Evolutionary conservation across 2,329 filamentous ascomycete genomes (phyloP).

Genomic region (Aspergillus japonicus): DNA sequence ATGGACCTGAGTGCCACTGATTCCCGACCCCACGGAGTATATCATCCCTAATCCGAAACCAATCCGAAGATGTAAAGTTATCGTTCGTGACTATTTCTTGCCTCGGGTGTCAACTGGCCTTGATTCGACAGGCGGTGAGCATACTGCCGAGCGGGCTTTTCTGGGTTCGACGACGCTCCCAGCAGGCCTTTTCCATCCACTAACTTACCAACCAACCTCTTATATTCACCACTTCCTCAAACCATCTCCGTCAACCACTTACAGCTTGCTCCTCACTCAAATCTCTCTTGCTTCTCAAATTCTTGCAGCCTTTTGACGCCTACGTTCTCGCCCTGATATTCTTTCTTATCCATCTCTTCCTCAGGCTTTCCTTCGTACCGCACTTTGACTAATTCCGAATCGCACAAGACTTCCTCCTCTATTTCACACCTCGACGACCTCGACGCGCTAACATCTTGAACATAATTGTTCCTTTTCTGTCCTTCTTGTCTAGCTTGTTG

Average conservation of each 20-base stretch:
- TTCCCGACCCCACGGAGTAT: too few relatives aligned
- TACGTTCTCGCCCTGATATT: conserved; percentile 16
- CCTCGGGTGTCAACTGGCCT: too few relatives aligned
- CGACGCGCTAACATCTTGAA: conserved; percentile 19
- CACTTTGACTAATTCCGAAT: conserved; percentile 21
- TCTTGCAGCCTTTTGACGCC: conserved; percentile 3
- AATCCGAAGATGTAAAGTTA: too few relatives aligned
- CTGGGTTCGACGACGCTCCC: too few relatives aligned
- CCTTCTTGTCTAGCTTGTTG: conserved; percentile 16
- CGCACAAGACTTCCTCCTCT: conserved; percentile 29
- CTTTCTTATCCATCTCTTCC: conserved; percentile 16
- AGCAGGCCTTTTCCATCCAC: conserved; percentile 3
- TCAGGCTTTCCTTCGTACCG: conserved; percentile 14
- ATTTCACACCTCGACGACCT: conserved; percentile 15
- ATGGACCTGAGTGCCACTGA: too few relatives aligned
- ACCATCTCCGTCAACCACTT: not conserved
- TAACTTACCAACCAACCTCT: not conserved
- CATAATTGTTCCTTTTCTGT: conserved; percentile 18
- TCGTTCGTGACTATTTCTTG: too few relatives aligned
- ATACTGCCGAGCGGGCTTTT: too few relatives aligned
- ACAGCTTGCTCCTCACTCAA: conserved; percentile 1
- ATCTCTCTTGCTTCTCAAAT: not conserved
- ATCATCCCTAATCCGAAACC: too few relatives aligned
- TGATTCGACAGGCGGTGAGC: too few relatives aligned
- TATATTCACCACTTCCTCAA: not conserved